Conservation (phyloP, 768 basidiomycete genomes). For the Fistulinella prunicolor region DNA sequence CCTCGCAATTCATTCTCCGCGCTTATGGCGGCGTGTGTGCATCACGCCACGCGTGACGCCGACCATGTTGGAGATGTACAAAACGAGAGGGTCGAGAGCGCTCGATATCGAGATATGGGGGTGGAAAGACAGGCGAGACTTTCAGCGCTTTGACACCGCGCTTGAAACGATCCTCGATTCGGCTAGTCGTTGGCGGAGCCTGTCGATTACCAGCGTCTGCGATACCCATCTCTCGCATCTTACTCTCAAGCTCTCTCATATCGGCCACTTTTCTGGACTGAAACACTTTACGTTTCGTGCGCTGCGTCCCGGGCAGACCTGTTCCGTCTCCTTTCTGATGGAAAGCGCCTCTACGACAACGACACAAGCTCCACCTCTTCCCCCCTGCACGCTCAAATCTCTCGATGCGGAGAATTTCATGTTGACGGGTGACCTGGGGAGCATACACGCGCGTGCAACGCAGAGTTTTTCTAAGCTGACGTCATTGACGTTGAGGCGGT, state of each 20-base stretch:
- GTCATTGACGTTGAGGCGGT: slow-evolving; percentile 27
- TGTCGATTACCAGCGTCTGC: slow-evolving; percentile 25
- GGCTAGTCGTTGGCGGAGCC: slow-evolving; percentile 26
- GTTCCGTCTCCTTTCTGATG: slow-evolving; percentile 25
- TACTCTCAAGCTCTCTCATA: slow-evolving; percentile 23
- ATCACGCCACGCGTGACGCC: slow-evolving; percentile 20
- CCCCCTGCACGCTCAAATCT: slow-evolving; percentile 22
- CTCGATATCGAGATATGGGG: slow-evolving; percentile 28
- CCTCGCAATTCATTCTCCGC: slow-evolving; percentile 29
- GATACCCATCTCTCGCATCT: slow-evolving; percentile 31
- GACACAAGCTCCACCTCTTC: not conserved
- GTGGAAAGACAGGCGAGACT: slow-evolving; percentile 32
- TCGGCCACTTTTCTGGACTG: slow-evolving; percentile 18
- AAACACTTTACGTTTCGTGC: slow-evolving; percentile 31
- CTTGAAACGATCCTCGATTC: slow-evolving; percentile 28
- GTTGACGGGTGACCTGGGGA: slow-evolving; percentile 19
- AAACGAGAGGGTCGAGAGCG: slow-evolving; percentile 20
- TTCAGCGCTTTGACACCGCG: slow-evolving; percentile 28
- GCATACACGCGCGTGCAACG: slow-evolving; percentile 11
- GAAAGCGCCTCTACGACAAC: slow-evolving; percentile 3
- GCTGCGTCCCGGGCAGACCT: slow-evolving; percentile 29
- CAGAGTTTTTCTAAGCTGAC: slow-evolving; percentile 22
- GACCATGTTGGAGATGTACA: slow-evolving; percentile 24
- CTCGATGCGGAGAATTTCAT: slow-evolving; percentile 30
- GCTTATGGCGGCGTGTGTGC: slow-evolving; percentile 29